Percentiles rank a stretch among this genome's conserved stretches.
phyloP scores from a whole-genome alignment of 1,284 basidiomycete species.

The Marasmius oreades region DNA sequence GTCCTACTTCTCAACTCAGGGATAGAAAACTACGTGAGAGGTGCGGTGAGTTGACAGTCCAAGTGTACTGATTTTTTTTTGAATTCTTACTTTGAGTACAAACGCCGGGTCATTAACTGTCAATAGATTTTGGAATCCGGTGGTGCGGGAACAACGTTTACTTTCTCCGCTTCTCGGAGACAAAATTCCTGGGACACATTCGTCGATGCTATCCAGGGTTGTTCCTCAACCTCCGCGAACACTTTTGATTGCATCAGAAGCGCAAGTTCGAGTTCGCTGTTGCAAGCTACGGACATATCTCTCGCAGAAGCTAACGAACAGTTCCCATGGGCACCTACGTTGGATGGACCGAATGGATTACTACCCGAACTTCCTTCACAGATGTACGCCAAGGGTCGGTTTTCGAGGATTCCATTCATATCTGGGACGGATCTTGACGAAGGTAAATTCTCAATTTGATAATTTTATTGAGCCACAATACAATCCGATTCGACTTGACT shows the following conservation, averaged over 20 bases:
- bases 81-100: too few species aligned
- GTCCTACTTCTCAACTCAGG: background rate
- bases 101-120: background rate
- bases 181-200: background rate
- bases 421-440: conserved; percentile 2
- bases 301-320: background rate
- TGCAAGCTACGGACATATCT: background rate
- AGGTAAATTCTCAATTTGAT: background rate
- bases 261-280: background rate
- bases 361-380: background rate
- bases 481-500: too few species aligned
- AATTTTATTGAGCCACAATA: too few species aligned
- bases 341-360: background rate
- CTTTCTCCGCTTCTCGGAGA: background rate
- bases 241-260: background rate
- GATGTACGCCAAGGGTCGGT: background rate
- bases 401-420: background rate
- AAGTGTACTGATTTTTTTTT: too few species aligned
- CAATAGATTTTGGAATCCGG: background rate
- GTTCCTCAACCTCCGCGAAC: background rate
- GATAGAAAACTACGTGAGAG: background rate
- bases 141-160: background rate
- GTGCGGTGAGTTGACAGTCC: background rate
- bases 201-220: background rate
- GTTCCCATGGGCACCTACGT: background rate